These are phyloP conservation scores for Clohesyomyces aquaticus DNA, from an alignment of 495 filamentous ascomycete genomes.

Conservation along the genomic window DNA sequence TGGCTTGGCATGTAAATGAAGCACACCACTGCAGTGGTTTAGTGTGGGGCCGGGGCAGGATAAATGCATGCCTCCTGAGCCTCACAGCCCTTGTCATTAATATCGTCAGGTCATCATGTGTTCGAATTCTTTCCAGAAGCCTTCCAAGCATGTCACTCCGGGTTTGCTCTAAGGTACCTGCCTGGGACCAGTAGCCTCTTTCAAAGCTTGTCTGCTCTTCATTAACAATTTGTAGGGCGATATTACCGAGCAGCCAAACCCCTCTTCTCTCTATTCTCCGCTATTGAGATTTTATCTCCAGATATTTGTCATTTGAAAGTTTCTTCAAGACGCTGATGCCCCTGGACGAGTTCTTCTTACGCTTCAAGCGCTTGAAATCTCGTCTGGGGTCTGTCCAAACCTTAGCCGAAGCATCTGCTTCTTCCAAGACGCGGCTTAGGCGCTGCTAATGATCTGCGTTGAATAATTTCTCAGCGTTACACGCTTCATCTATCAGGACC, in stretches of 20 bases:
- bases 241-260: slow-evolving; percentile 7
- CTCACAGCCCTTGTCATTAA: slow-evolving; percentile 21
- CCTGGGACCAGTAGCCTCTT: background rate
- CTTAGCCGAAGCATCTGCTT: too few species aligned
- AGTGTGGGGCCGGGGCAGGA: slow-evolving; percentile 20
- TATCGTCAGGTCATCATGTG: slow-evolving; percentile 27
- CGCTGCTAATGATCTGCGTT: background rate
- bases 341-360: background rate
- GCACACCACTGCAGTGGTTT: slow-evolving; percentile 20
- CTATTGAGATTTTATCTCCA: slow-evolving; percentile 11
- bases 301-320: slow-evolving; percentile 17
- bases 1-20: slow-evolving; percentile 4
- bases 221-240: slow-evolving; percentile 28
- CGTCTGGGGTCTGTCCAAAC: too few species aligned
- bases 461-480: background rate
- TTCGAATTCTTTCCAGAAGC: slow-evolving; percentile 36
- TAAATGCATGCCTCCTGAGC: slow-evolving; percentile 25
- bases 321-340: slow-evolving; percentile 7
- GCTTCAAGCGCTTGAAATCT: too few species aligned
- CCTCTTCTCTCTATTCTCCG: background rate
- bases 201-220: slow-evolving; percentile 30
- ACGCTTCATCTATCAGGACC: background rate
- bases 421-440: too few species aligned
- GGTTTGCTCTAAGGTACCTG: slow-evolving; percentile 18
- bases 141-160: slow-evolving; percentile 13